Percentiles rank a stretch among this genome's conserved stretches.
Evolutionary conservation across 169 alveolate species (phyloP).

Genomic region (Eimeria sp.): DNA sequence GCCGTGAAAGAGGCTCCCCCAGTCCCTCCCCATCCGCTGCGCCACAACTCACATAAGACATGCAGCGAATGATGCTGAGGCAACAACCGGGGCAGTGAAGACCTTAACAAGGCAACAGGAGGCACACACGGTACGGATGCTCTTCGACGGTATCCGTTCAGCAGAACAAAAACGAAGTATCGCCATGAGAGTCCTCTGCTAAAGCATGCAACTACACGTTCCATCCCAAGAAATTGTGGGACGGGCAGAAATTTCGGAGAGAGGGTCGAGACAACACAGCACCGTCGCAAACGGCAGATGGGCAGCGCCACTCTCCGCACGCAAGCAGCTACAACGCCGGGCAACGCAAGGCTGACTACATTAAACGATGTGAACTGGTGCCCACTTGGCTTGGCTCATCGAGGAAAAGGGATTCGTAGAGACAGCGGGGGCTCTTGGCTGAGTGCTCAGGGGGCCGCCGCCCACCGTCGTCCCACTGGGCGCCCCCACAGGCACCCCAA

Average conservation of each 20-base stretch:
- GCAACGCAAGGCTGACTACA: neutral
- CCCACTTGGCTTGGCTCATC: slow-evolving; percentile 47
- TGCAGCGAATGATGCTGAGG: neutral
- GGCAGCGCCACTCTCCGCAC: neutral
- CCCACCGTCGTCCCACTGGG: slow-evolving; percentile 1
- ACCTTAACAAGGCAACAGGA: neutral
- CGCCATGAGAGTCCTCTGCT: neutral
- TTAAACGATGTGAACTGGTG: neutral
- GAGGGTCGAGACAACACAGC: neutral
- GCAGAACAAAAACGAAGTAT: neutral
- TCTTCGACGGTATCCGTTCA: neutral
- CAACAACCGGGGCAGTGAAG: neutral
- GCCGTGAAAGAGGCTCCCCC: slow-evolving; percentile 53
- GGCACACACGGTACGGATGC: neutral
- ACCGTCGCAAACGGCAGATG: neutral
- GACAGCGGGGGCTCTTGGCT: neutral
- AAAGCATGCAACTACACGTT: neutral
- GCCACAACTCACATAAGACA: slow-evolving; percentile 22
- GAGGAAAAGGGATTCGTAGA: slow-evolving; percentile 57
- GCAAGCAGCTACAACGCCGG: neutral
- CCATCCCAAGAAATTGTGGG: neutral
- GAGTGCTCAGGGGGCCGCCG: slow-evolving; percentile 17
- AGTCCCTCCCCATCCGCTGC: slow-evolving; percentile 63
- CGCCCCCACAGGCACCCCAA: slow-evolving; percentile 54
- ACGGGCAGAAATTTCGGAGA: neutral